Base-by-base conservation (phyloP, 2,329 filamentous ascomycete genomes). In the Ophiostoma ulmi region DNA sequence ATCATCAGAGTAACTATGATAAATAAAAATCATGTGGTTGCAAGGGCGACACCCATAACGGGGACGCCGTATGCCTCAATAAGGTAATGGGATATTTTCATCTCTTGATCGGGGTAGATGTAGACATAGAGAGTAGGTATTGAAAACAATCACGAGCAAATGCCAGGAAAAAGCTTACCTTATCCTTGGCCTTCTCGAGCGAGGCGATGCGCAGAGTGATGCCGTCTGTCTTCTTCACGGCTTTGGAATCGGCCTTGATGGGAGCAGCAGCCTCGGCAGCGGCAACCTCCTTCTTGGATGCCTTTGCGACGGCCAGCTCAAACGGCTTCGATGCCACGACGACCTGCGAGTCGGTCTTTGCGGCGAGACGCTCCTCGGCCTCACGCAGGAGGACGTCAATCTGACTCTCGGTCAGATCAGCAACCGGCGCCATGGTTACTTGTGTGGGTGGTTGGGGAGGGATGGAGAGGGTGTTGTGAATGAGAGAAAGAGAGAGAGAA, bases 21-120 rank as follows among this genome's bases (percentile, higher is more conserved):
- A 84, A 58, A 81, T 80, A 81, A 82, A 80, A 82, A 83, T 83
- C 82, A 84, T 82, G 85, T 83, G 80, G 80, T 80, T 87, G 88
- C 86, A 87, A 36, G 87, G 87, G 84, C 86, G 83, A 84, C 86
- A 83, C 86, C 91, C 91, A 95, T 91, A 85, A 94, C 91, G 91
- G 87, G 87, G 85, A 85, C 85, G 84, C 81, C 83, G 83, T 88
- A 88, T 86, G 88, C 90, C 85, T 93, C 91, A 90, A 91, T 81
- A 78, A 80, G 22, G 22, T 79, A 86, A 89, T 72, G 73, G 87
- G 88, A 87, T 88, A 84, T 85, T 90, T 91, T 94, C 91, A 88
- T 94, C 91, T 92, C 17, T 63, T 64, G 67, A 48, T 87, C 79
- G 81, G 80, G 76, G 77, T 72, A 36, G 58, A 36, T 14, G 36